Conservation (phyloP, 1,139 yeast genomes). For the Zhuliangozyma parablackwelliae region DNA sequence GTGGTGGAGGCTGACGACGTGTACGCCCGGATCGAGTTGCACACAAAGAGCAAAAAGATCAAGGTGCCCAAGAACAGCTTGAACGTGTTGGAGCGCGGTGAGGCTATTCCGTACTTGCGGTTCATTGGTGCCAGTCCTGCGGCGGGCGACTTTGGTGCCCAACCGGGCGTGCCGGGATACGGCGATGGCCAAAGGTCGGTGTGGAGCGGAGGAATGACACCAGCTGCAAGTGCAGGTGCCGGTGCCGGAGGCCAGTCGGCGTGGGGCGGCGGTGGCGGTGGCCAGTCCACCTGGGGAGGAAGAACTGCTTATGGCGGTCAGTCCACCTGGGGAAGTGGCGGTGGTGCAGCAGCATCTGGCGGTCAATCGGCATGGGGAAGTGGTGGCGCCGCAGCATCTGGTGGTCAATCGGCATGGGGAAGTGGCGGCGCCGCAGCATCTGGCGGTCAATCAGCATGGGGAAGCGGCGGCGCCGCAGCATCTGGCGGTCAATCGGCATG, state of each 20-base stretch:
- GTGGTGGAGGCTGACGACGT: constrained; percentile 91
- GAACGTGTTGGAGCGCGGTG: constrained; percentile 63
- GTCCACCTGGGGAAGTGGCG: constrained; percentile 25
- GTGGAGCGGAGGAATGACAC: constrained; percentile 38
- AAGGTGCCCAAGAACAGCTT: constrained; percentile 78
- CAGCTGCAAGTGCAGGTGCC: constrained; percentile 13
- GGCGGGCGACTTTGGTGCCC: constrained; percentile 39
- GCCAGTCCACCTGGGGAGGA: constrained; percentile 20
- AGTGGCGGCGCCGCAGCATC: constrained; percentile 24
- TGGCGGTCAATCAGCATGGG: constrained; percentile 42
- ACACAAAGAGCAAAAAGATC: constrained; percentile 83
- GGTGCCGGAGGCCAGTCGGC: constrained; percentile 19
- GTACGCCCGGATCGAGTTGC: constrained; percentile 87
- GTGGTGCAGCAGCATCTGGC: constrained; percentile 35
- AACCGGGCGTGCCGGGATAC: constrained; percentile 12
- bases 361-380: constrained; percentile 30
- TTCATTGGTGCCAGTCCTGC: constrained; percentile 53
- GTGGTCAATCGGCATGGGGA: constrained; percentile 42
- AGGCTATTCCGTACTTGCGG: constrained; percentile 74
- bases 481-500: constrained; percentile 37
- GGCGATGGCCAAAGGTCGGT: constrained; percentile 31
- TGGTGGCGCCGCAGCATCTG: constrained; percentile 30
- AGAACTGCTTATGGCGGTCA: constrained; percentile 29
- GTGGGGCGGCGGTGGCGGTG: constrained; percentile 27
- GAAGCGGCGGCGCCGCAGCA: constrained; percentile 27